These are phyloP conservation scores for Tympanopsis confertula DNA, from an alignment of 2,329 filamentous ascomycete species.

Conservation along the genomic window DNA sequence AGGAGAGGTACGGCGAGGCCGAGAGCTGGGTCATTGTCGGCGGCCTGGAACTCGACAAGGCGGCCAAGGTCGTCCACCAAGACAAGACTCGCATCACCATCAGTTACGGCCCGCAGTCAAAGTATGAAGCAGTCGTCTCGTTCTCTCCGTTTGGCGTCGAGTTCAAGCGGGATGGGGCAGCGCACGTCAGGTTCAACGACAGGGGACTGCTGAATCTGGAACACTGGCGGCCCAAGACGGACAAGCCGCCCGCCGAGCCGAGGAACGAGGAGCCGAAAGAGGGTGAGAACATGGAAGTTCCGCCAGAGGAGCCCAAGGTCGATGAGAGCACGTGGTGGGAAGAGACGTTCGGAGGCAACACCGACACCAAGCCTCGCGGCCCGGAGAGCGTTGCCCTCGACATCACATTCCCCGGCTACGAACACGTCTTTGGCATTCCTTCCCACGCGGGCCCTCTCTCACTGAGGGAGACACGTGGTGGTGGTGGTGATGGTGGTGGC, in stretches of 20 bases:
- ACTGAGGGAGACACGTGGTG: constrained; percentile 78
- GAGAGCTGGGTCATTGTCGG: constrained; percentile 79
- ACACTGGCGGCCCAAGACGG: constrained; percentile 84
- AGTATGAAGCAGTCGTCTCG: constrained; percentile 72
- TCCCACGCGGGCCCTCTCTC: constrained; percentile 84
- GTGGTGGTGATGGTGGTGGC: constrained; percentile 67
- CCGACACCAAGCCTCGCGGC: constrained; percentile 86
- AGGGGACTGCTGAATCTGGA: constrained; percentile 85
- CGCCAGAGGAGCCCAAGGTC: constrained; percentile 26
- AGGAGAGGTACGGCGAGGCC: constrained; percentile 89
- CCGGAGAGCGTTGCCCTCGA: constrained; percentile 87
- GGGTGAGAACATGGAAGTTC: too few species aligned
- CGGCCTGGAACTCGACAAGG: constrained; percentile 60
- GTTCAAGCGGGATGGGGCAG: constrained; percentile 72
- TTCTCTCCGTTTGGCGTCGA: constrained; percentile 76
- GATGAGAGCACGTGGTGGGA: constrained; percentile 97
- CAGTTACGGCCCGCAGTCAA: constrained; percentile 63
- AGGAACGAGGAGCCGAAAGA: too few species aligned
- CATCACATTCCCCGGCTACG: constrained; percentile 83
- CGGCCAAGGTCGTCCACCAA: constrained; percentile 56
- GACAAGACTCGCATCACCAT: constrained; percentile 61
- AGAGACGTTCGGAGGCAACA: constrained; percentile 88
- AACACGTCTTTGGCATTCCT: constrained; percentile 86
- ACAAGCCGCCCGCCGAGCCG: too few species aligned
- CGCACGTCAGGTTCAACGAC: constrained; percentile 80